Base-by-base conservation (phyloP, 192 early-diverging fungal genomes). In the Blastocladiella britannica region DNA sequence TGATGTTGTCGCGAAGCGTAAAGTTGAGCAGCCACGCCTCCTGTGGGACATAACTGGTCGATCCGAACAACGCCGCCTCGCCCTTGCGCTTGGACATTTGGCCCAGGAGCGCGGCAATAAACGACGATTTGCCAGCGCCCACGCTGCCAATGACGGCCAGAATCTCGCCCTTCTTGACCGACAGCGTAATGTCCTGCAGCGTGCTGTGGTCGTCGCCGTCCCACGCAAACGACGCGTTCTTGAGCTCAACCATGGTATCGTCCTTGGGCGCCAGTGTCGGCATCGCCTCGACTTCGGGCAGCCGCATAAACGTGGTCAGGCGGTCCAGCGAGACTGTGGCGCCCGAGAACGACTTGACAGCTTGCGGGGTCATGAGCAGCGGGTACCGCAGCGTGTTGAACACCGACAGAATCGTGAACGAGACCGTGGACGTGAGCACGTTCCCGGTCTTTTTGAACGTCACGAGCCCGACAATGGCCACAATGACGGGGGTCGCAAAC, bases 351-450 rank as follows among this genome's bases (percentile, higher is more conserved):
- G 70, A 76, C 37, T 75, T 63, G 22, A 83, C 76, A 15, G 82
- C 77, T 28, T 70, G 66, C 18, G 83, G 83, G 12, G 84, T 64
- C 59, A 83, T 67, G 25, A 82, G 62, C 25, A 85, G 64, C 8
- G 83, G 82, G 65, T 85, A 82, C 62, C 79, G 67, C 20, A 85
- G 64, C 25, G 80, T 85, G 62, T 85, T 84, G 59, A 85, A 80
- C 12, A 85, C 51, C n/a, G 75, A 75, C 28, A 85, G 60, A 5
- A 78, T 62, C 0, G 78, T 78, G 55, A 85, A 85, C 15, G 80
- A 69, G 23, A 63, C 61, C 25, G 74, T 70, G 0, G 80, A 71
- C 23, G 69, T 73, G 20, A 77, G 53, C 15, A 53, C 52, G 53
- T 72, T 59, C 5, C 51, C 70, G 28, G 47, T 29, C 8, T 55